Evolutionary conservation across 345 rosid species (phyloP), one percentile per base, ranked within the genome.

Genomic region (Mangifera indica): DNA sequence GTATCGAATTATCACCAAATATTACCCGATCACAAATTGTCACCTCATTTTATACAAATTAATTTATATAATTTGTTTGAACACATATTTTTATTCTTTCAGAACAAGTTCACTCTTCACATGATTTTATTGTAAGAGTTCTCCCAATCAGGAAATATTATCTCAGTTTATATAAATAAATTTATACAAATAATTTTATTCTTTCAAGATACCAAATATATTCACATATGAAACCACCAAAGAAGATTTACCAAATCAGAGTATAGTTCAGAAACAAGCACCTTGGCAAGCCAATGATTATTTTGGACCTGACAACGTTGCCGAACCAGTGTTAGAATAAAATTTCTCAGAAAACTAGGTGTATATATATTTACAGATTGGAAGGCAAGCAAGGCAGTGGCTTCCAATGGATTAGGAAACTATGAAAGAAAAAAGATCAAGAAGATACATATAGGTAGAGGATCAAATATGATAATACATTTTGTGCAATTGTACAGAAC

Each of bases 51-150:
- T 29, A n/a, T n/a, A n/a, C n/a, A n/a, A n/a, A n/a, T n/a, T n/a
- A n/a, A n/a, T n/a, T n/a, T n/a, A n/a, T n/a, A n/a, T n/a, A n/a
- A n/a, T n/a, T n/a, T n/a, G n/a, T n/a, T n/a, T n/a, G n/a, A n/a
- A n/a, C n/a, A n/a, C n/a, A n/a, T n/a, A n/a, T n/a, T n/a, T n/a
- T n/a, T n/a, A n/a, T n/a, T n/a, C n/a, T n/a, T n/a, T n/a, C n/a
- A n/a, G n/a, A n/a, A n/a, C n/a, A n/a, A n/a, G n/a, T n/a, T n/a
- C n/a, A n/a, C n/a, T n/a, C n/a, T n/a, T 34, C 44, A 4, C 78
- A 85, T 63, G 58, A 71, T 20, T 82, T 81, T 54, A 80, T 77
- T 24, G 85, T 76, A 66, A n/a, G n/a, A n/a, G n/a, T n/a, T n/a
- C 89, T n/a, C 85, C 25, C 84, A 81, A 44, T 57, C 75, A 24